Conservation (phyloP, 441 rosid species). For the Mallotus repandus region DNA sequence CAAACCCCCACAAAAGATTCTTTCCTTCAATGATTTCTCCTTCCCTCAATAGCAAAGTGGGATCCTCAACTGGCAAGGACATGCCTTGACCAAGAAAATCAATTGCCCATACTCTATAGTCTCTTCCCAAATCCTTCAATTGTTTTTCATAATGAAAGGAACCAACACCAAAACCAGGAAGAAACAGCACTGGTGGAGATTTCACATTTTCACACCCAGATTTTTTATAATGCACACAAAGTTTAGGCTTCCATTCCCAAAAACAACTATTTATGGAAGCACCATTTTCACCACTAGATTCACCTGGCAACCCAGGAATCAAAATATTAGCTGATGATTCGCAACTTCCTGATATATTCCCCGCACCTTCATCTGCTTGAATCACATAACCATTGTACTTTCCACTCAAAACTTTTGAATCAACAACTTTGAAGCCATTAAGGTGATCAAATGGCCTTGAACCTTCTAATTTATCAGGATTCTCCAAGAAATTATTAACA, state of each 20-base stretch:
- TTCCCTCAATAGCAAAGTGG: slow-evolving; percentile 43
- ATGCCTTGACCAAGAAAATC: slow-evolving; percentile 96
- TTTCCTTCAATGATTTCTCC: slow-evolving; percentile 31
- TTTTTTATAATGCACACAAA: slow-evolving; percentile 69
- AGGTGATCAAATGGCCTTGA: slow-evolving; percentile 20
- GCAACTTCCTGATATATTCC: slow-evolving; percentile 35
- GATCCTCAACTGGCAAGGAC: slow-evolving; percentile 78
- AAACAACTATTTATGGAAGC: slow-evolving; percentile 57
- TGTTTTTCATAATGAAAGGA: slow-evolving; percentile 93
- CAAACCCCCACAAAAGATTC: slow-evolving; percentile 72
- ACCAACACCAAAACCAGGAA: slow-evolving; percentile 97
- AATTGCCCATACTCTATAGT: slow-evolving; percentile 84
- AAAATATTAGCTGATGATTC: slow-evolving; percentile 45
- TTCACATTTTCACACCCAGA: slow-evolving; percentile 60
- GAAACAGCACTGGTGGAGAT: slow-evolving; percentile 73
- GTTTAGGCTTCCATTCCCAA: slow-evolving; percentile 86
- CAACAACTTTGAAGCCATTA: slow-evolving; percentile 24
- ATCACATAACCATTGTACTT: slow-evolving; percentile 54
- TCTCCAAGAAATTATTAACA: slow-evolving; percentile 17
- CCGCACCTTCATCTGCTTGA: slow-evolving; percentile 47
- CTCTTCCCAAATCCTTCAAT: slow-evolving; percentile 79
- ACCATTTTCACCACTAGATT: slow-evolving; percentile 46
- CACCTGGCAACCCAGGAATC: slow-evolving; percentile 76
- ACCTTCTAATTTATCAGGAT: slow-evolving; percentile 19
- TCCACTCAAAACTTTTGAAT: slow-evolving; percentile 43